Evolutionary conservation across 139 green algal genomes (phyloP).

Genomic region (Spirogloea muscicola): DNA sequence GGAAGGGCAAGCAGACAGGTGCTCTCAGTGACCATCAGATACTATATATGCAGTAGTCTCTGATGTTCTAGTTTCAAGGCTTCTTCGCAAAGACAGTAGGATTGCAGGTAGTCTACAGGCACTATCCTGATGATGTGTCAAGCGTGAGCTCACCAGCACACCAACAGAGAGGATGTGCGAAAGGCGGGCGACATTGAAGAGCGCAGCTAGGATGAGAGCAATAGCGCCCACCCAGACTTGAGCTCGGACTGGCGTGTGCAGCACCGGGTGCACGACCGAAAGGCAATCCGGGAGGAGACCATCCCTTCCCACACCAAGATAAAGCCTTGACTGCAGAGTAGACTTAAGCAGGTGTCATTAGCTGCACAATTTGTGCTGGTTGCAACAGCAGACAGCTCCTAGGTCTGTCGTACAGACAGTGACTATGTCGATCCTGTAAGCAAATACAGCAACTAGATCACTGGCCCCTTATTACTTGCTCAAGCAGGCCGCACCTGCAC

Average conservation of each 20-base stretch:
- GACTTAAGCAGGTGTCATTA: not conserved
- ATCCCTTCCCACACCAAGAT: constrained; percentile 35
- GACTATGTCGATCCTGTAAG: not conserved
- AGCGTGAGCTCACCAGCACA: constrained; percentile 7
- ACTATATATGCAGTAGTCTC: not conserved
- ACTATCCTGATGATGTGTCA: not conserved
- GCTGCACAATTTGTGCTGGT: constrained; percentile 5
- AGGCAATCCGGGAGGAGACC: constrained; percentile 24
- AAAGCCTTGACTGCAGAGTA: constrained; percentile 37
- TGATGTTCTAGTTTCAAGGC: not conserved
- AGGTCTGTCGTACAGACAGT: not conserved
- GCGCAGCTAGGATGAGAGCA: not conserved
- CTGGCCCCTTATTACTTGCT: not conserved
- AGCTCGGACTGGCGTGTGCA: constrained; percentile 25
- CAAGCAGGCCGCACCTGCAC: constrained; percentile 9
- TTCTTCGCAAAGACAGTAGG: constrained; percentile 5
- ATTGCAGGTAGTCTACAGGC: too few species aligned
- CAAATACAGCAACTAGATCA: not conserved
- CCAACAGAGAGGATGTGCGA: constrained; percentile 45
- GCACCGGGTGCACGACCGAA: not conserved
- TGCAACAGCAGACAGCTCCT: constrained; percentile 1
- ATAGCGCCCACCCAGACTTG: constrained; percentile 36
- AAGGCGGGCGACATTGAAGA: constrained; percentile 32
- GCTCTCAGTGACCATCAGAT: too few species aligned
- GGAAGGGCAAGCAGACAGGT: too few species aligned